A percentile compares a stretch with the other conserved stretches of the same genome.
Evolutionary conservation across 305 asterid genomes (phyloP).

Genomic region (Solanum chacoense): DNA sequence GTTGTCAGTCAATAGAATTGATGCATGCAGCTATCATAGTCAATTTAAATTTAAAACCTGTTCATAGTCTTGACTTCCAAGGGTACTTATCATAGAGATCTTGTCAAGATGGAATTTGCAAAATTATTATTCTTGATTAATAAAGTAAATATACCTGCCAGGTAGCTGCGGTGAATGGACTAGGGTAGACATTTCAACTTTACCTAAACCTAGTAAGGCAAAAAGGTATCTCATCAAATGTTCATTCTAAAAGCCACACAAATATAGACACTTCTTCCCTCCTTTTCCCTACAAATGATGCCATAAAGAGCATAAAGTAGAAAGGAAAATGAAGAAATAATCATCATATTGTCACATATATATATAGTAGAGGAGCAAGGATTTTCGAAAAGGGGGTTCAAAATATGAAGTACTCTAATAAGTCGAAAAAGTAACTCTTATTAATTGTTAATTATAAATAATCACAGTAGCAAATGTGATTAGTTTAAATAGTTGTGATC

Average conservation of each 20-base stretch:
- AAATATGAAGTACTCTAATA: too few relatives aligned
- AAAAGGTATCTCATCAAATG: constrained; percentile 9
- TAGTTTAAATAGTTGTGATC: background rate
- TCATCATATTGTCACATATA: background rate
- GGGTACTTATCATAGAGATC: background rate
- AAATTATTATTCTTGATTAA: background rate
- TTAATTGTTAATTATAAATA: background rate
- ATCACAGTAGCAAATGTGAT: background rate
- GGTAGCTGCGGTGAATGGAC: constrained; percentile 58
- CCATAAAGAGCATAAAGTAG: background rate
- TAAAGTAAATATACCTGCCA: constrained; percentile 34
- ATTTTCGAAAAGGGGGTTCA: too few relatives aligned
- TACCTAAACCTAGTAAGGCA: constrained; percentile 61
- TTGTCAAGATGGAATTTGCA: background rate
- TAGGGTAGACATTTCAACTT: constrained; percentile 65
- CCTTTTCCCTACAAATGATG: background rate
- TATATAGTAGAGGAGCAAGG: background rate
- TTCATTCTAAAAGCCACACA: constrained; percentile 6
- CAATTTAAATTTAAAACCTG: background rate
- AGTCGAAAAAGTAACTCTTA: background rate
- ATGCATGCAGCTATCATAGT: background rate
- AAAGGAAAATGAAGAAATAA: background rate
- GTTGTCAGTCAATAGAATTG: background rate
- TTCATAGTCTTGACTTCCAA: background rate
- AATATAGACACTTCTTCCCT: background rate